A percentile compares a stretch with the other conserved stretches of the same genome.
Conservation (phyloP, 2,329 filamentous ascomycete species). For the Ceratocystis variospora region DNA sequence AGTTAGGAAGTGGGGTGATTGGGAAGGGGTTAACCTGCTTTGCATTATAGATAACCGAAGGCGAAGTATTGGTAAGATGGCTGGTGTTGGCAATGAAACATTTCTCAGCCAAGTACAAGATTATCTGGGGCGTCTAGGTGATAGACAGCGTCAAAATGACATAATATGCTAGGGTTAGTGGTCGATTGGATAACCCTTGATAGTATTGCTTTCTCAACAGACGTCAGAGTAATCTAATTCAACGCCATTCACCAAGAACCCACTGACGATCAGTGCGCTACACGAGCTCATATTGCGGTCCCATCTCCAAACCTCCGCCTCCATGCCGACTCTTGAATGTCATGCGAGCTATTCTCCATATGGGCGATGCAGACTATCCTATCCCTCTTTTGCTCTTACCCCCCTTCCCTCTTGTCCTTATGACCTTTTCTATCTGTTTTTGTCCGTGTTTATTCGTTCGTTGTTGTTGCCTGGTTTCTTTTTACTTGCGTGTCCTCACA, state of each 20-base stretch:
- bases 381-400: neutral
- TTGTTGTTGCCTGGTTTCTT: neutral
- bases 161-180: neutral
- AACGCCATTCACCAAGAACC: neutral
- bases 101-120: no score
- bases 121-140: neutral
- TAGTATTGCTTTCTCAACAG: neutral
- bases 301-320: neutral
- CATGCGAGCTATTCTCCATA: neutral
- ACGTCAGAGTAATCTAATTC: constrained; percentile 2
- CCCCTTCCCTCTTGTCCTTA: neutral
- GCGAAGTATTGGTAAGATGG: neutral
- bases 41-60: neutral
- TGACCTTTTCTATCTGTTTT: neutral
- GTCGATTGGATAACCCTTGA: neutral
- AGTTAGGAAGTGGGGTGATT: neutral
- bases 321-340: neutral
- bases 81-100: neutral
- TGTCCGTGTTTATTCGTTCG: neutral
- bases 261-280: neutral
- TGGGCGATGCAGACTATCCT: neutral
- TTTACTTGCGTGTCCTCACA: neutral
- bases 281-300: neutral
- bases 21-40: neutral
- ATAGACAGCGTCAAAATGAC: neutral